Percentiles rank a stretch among this genome's conserved stretches.
These are phyloP conservation scores for Pogostemon cablin DNA, from an alignment of 257 asterid genomes.

Conservation along the genomic window DNA sequence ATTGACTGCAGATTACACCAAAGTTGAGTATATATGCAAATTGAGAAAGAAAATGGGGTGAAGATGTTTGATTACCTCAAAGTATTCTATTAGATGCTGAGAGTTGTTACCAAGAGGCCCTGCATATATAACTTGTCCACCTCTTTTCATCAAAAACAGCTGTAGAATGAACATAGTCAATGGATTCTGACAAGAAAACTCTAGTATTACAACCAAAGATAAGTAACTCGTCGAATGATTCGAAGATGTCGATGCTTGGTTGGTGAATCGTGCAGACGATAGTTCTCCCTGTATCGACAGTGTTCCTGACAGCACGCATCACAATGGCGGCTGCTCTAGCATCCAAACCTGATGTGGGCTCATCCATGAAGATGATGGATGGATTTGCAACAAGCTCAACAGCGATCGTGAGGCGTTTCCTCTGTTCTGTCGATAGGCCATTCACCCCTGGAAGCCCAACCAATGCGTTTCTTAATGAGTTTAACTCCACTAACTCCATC, in stretches of 20 bases:
- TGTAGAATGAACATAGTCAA: conserved; percentile 22
- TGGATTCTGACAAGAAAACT: background rate
- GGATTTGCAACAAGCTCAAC: conserved; percentile 74
- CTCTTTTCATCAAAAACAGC: conserved; percentile 69
- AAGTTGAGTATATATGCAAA: background rate
- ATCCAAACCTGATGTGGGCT: conserved; percentile 72
- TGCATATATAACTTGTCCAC: conserved; percentile 70
- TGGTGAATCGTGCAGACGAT: conserved; percentile 77
- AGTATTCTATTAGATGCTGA: conserved; percentile 53
- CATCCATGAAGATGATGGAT: conserved; percentile 78
- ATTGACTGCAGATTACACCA: conserved; percentile 41
- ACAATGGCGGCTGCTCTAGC: conserved; percentile 81
- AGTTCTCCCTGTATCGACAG: conserved; percentile 73
- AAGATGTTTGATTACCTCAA: conserved; percentile 43
- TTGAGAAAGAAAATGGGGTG: background rate
- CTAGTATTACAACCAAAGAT: background rate
- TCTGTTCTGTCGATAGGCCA: conserved; percentile 69
- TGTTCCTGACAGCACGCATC: conserved; percentile 72
- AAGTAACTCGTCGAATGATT: conserved; percentile 66
- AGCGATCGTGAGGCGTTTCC: conserved; percentile 70
- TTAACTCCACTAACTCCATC: conserved; percentile 71
- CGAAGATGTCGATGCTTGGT: conserved; percentile 74
- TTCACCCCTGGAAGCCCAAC: conserved; percentile 76
- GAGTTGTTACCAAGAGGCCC: conserved; percentile 68
- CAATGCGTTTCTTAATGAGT: conserved; percentile 43